phyloP scores from a whole-genome alignment of 495 filamentous ascomycete genomes.

The Cercophora newfieldiana region DNA sequence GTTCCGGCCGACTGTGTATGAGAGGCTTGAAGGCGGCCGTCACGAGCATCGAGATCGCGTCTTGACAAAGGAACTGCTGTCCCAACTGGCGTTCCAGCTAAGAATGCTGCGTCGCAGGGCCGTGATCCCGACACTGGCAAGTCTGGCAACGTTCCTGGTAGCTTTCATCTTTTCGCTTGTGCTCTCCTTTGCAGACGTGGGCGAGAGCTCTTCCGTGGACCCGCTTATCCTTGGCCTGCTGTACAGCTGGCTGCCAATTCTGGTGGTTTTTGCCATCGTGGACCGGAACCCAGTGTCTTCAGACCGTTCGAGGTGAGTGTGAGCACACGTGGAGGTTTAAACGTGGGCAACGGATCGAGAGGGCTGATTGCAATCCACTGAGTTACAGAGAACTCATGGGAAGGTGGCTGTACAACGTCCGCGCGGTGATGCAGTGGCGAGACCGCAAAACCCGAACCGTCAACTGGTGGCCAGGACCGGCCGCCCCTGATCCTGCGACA shows the following conservation, averaged over 20 bases:
- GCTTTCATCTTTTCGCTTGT: slow-evolving; percentile 46
- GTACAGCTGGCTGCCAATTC: slow-evolving; percentile 50
- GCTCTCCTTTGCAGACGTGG: slow-evolving; percentile 44
- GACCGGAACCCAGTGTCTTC: slow-evolving; percentile 51
- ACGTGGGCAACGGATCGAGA: no score
- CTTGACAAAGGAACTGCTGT: not conserved
- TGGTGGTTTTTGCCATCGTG: slow-evolving; percentile 47
- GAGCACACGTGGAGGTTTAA: slow-evolving; percentile 21
- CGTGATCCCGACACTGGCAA: slow-evolving; percentile 7
- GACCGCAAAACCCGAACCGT: not conserved
- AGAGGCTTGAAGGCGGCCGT: no score
- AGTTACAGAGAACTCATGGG: not conserved
- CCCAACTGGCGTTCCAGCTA: slow-evolving; percentile 10
- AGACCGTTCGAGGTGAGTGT: slow-evolving; percentile 35
- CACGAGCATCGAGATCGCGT: not conserved
- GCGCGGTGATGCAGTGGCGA: slow-evolving; percentile 15
- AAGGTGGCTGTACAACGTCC: slow-evolving; percentile 23
- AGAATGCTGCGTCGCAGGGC: slow-evolving; percentile 18
- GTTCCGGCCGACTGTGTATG: slow-evolving; percentile 6
- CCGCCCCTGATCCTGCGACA: not conserved
- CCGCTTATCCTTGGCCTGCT: slow-evolving; percentile 49
- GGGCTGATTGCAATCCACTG: no score
- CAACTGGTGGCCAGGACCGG: not conserved
- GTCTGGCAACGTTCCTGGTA: slow-evolving; percentile 26
- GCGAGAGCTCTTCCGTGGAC: slow-evolving; percentile 43